Percentiles rank a stretch among this genome's conserved stretches.
These are phyloP conservation scores for Cucumis melo DNA, from an alignment of 306 rosid genomes.

Conservation along the genomic window DNA sequence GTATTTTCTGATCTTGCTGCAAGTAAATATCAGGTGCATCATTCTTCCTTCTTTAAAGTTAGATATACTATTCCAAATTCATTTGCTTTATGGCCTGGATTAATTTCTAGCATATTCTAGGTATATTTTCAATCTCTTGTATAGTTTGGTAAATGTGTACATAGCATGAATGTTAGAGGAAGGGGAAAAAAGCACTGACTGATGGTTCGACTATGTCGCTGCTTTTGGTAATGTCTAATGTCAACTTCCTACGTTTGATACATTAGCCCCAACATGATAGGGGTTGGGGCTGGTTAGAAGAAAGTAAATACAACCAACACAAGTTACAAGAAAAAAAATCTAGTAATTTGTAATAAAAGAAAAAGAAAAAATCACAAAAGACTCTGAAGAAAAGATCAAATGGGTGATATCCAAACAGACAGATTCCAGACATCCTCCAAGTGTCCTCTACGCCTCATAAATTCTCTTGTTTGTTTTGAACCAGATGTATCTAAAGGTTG, in stretches of 20 bases:
- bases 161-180: not conserved
- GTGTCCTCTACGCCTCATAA: not conserved
- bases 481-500: not conserved
- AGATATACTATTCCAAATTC: not conserved
- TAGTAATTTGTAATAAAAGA: not conserved
- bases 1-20: slow-evolving; percentile 86
- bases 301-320: not conserved
- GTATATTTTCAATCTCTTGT: not conserved
- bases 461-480: not conserved
- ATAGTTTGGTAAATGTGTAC: not conserved
- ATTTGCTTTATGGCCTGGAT: not conserved
- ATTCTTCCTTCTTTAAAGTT: slow-evolving; percentile 2
- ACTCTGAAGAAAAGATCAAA: not conserved
- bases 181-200: not conserved
- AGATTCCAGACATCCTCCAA: not conserved
- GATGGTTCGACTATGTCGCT: not conserved
- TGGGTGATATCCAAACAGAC: not conserved
- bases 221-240: not conserved
- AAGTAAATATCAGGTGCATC: slow-evolving; percentile 88
- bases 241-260: not conserved
- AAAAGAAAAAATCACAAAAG: not conserved
- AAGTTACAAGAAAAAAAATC: not conserved
- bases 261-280: not conserved
- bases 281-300: not conserved
- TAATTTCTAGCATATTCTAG: not conserved